Base-by-base conservation (phyloP, 805 yeast species). In the Diddensiella transvaalensis region DNA sequence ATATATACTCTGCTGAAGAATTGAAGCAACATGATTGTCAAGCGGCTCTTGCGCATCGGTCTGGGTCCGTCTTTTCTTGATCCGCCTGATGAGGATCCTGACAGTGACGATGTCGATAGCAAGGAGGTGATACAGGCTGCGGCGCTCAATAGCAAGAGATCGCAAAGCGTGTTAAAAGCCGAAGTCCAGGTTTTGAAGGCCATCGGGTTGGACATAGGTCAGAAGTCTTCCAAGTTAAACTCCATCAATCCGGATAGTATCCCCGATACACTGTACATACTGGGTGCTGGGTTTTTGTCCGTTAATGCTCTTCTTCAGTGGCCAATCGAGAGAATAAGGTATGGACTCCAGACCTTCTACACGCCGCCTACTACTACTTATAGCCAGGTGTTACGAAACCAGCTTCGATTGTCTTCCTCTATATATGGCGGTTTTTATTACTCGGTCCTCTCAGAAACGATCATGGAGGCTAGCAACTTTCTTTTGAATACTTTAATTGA, bases 41-140 rank as follows among this genome's bases (percentile, higher is more conserved):
- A 57, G 36, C 44, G 59, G 24, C 47, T 57, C 22, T 46, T 55
- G 42, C 19, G 60, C 24, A 46, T 57, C 36, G 60, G 58, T 5
- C 39, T 57, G 39, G 60, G 60, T 19, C 55, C 57, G 17, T 53
- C 58, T 17, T 57, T 53, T 41, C 46, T 54, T 13, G 59, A 54
- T 13, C 42, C 49, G 8, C 46, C 40, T 21, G 47, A 46, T 8
- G 47, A 49, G 11, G 45, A 24, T 4, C 44, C 35, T 8, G 18
- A n/a, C 8, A 15, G 8, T 8, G 17, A 35, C 15, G 38, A 35
- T 6, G 13, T 10, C 32, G 21, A n/a, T 6, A 35, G 17, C 15
- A 13, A 35, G 8, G 21, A 10, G 15, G 51, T 37, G 17, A 42
- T n/a, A 4, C 37, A 40, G n/a, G 52, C 50, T 3, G 30, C 36